A percentile compares a stretch with the other conserved stretches of the same genome.
phyloP scores from a whole-genome alignment of 805 yeast genomes.

The Grigorovia transvaalensis region DNA sequence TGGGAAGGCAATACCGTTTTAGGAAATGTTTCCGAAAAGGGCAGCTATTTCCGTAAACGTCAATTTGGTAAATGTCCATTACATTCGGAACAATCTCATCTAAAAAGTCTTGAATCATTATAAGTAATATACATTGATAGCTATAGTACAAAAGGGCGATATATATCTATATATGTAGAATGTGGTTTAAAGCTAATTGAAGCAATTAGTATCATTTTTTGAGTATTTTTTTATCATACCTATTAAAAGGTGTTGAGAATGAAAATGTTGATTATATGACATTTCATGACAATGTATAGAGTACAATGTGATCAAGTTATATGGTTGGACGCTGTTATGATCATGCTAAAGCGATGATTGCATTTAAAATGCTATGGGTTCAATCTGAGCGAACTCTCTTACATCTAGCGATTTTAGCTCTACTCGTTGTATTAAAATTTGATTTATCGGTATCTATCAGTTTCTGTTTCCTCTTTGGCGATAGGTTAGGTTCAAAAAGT shows the following conservation, averaged over 20 bases:
- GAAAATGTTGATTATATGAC: too few relatives aligned
- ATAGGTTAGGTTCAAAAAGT: not conserved
- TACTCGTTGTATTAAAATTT: not conserved
- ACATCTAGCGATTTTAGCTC: slow-evolving; percentile 2
- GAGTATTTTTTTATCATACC: not conserved
- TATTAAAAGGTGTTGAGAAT: too few relatives aligned
- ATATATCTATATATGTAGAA: too few relatives aligned
- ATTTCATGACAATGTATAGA: too few relatives aligned
- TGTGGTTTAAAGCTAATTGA: not conserved
- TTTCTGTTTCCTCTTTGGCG: not conserved
- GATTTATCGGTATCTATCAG: not conserved
- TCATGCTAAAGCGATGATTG: too few relatives aligned
- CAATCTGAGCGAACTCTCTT: slow-evolving; percentile 12
- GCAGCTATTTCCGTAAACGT: not conserved
- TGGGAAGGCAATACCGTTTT: not conserved
- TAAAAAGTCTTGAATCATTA: not conserved
- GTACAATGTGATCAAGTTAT: too few relatives aligned
- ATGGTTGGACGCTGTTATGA: too few relatives aligned
- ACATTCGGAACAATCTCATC: too few relatives aligned
- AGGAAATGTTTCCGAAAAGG: not conserved
- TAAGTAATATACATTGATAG: not conserved
- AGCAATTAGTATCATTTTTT: too few relatives aligned
- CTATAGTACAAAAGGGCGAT: not conserved
- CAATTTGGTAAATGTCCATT: too few relatives aligned
- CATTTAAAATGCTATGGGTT: not conserved